Conservation (phyloP, 2,329 filamentous ascomycete species). For the Thelonectria blattea region DNA sequence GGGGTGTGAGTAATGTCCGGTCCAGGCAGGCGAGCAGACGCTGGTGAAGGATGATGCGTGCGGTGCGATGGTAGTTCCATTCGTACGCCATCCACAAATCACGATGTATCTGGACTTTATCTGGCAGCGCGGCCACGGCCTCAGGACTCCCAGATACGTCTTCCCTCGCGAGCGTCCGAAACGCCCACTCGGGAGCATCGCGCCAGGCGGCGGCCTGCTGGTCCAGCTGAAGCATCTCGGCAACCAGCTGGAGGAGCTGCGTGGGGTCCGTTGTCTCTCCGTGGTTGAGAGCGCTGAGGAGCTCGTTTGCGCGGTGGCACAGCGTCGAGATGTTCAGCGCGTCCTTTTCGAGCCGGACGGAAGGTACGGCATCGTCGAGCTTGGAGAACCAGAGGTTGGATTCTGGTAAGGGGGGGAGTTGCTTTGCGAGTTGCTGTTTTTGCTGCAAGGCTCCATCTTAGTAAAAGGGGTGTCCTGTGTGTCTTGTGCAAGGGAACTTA, state of each 20-base stretch:
- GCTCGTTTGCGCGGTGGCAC: constrained; percentile 40
- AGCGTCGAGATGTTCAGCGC: constrained; percentile 23
- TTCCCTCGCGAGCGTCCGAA: constrained; percentile 30
- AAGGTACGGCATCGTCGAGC: constrained; percentile 36
- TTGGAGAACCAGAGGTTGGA: constrained; percentile 40
- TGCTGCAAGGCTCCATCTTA: constrained; percentile 32
- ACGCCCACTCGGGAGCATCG: constrained; percentile 43
- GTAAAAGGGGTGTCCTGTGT: neutral
- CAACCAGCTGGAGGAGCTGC: constrained; percentile 35
- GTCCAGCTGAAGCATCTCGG: constrained; percentile 42
- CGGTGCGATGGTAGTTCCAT: constrained; percentile 49
- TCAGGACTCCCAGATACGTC: constrained; percentile 23
- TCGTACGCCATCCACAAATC: constrained; percentile 51
- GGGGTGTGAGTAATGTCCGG: neutral
- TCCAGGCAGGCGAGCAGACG: constrained; percentile 42
- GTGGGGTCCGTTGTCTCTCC: neutral
- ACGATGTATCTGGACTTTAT: constrained; percentile 42
- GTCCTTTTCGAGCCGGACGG: constrained; percentile 29
- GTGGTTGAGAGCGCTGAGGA: constrained; percentile 30
- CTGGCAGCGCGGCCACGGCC: constrained; percentile 24
- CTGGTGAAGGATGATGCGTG: constrained; percentile 45
- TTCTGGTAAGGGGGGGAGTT: constrained; percentile 37
- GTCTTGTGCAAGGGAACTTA: neutral
- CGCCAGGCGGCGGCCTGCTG: constrained; percentile 41
- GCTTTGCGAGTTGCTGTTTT: constrained; percentile 46